Base-by-base conservation (phyloP, 1,139 yeast genomes). In the Geotrichum restrictum region DNA sequence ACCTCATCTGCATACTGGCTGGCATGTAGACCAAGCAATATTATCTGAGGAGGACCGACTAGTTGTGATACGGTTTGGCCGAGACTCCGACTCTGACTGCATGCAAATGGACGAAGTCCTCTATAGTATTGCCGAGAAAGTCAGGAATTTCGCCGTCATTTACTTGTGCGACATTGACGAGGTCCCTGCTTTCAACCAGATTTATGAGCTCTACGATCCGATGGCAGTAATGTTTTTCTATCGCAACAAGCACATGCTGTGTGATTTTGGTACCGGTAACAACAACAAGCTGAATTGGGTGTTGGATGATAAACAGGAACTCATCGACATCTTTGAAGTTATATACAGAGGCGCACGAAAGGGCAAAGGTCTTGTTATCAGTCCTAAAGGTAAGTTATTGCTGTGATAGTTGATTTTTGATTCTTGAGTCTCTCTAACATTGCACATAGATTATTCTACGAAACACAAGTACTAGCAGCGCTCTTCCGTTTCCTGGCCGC, bases 21-120 rank as follows among this genome's bases (percentile, higher is more conserved):
- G 89, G 96, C 98, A 93, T 66, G 98, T 93, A 27, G 99, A 94
- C 70, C 98, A 93, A 66, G 96, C 98, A 6, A 93, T 93, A 45
- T 64, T 81, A 32, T 73, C 81, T 16, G 98, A 93, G 64, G 95
- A 87, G 57, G 96, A 88, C 51, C 73, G 96, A 56, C 71, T 93
- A 11, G 98, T 93, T 21, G 84, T 91, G 13, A 79, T 93, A 29
- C 76, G 98, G 40, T 93, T 93, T 69, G 98, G 98, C 1, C 72
- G 86, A 40, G 96, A 87, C 59, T 60, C 75, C 53, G 88, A 85
- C 59, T 76, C 80, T 45, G 88, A 84, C 48, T 88, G 97, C 65
- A 84, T 91, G 91, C 71, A 82, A 38, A 88, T 93, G 84, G 98
- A 93, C 71, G 97, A 91, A 67, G 65, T 88, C 32, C 74, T 93